phyloP scores from a whole-genome alignment of 2,329 filamentous ascomycete species.

The Sarocladiaceae sp. region DNA sequence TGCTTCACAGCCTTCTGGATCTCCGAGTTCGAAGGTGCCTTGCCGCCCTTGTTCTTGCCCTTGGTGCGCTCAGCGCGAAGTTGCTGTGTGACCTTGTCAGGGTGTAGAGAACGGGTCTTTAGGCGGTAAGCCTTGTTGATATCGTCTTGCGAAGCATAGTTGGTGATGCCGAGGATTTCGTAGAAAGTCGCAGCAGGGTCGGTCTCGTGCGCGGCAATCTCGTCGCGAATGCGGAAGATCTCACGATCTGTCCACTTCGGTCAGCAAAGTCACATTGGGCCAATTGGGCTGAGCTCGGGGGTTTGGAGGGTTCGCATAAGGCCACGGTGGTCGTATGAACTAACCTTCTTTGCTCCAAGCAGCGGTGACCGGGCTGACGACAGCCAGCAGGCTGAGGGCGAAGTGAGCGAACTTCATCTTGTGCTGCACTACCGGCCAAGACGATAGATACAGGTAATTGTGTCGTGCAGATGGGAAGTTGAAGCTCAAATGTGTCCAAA shows the following conservation, averaged over 20 bases:
- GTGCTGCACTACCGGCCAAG: slow-evolving; percentile 29
- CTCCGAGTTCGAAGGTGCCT: slow-evolving; percentile 69
- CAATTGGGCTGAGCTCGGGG: neutral
- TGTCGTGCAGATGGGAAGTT: neutral
- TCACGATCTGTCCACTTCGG: slow-evolving; percentile 68
- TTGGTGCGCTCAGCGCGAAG: slow-evolving; percentile 67
- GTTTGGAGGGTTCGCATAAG: neutral
- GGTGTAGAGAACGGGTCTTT: slow-evolving; percentile 77
- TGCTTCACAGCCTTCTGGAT: slow-evolving; percentile 75
- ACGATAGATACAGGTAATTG: neutral
- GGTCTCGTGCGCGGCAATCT: slow-evolving; percentile 72
- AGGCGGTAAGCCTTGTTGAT: slow-evolving; percentile 94
- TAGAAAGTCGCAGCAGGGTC: slow-evolving; percentile 85
- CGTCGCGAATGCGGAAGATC: slow-evolving; percentile 93
- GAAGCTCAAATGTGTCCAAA: slow-evolving; percentile 1
- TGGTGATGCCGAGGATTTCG: slow-evolving; percentile 77
- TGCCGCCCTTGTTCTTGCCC: slow-evolving; percentile 55
- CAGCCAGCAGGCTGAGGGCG: slow-evolving; percentile 64
- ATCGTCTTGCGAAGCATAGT: slow-evolving; percentile 74
- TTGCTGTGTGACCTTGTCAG: slow-evolving; percentile 89
- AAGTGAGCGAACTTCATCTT: slow-evolving; percentile 70
- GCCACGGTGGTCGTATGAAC: slow-evolving; percentile 18
- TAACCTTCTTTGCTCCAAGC: slow-evolving; percentile 86
- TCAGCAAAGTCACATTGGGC: neutral
- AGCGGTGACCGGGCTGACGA: slow-evolving; percentile 61